Base-by-base conservation (phyloP, 352 stramenopile genomes). In the Phytophthora citrophthora region DNA sequence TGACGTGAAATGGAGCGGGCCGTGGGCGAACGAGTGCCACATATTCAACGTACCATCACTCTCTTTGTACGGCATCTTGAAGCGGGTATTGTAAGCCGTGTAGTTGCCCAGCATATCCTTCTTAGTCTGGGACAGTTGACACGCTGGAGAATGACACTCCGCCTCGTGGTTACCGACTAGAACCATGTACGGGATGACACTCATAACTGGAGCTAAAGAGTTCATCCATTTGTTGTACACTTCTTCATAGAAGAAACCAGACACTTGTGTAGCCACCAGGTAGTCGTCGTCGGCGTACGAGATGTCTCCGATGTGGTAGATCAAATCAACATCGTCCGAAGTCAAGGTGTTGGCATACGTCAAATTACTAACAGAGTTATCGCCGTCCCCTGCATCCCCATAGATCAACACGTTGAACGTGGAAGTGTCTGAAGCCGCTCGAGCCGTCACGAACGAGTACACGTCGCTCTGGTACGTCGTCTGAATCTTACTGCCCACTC, bases 161-260 rank as follows among this genome's bases (percentile, higher is more conserved):
- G 73, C 76, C 46, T 85, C 79, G 62, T 96, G 88, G 73, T 94
- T 94, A 2, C 86, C 86, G 0, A 79, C 70, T n/a, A 77, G 52
- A 26, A 83, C 75, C 80, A 92, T 93, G 67, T 89, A 93, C 3
- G 85, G 82, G n/a, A 88, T 43, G 18, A 39, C 8, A 7, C 50
- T 56, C 67, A 83, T 76, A 15, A 76, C 49, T 2, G 65, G 49
- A 4, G 77, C 46, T 15, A 89, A 54, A 38, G 62, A 59, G 39
- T 82, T 76, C 80, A 94, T 88, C 81, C 76, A 94, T 24, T 69
- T 58, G 63, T 94, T 88, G 64, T 84, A 94, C 6, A 70, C 51
- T 32, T 76, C 61, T 47, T 79, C 71, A 50, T 79, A 76, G 44
- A 73, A 74, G 47, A 76, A 73, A 2, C 55, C 67, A 0, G 58